These are phyloP conservation scores for Solanum clarkiae DNA, from an alignment of 257 asterid genomes.

Conservation along the genomic window DNA sequence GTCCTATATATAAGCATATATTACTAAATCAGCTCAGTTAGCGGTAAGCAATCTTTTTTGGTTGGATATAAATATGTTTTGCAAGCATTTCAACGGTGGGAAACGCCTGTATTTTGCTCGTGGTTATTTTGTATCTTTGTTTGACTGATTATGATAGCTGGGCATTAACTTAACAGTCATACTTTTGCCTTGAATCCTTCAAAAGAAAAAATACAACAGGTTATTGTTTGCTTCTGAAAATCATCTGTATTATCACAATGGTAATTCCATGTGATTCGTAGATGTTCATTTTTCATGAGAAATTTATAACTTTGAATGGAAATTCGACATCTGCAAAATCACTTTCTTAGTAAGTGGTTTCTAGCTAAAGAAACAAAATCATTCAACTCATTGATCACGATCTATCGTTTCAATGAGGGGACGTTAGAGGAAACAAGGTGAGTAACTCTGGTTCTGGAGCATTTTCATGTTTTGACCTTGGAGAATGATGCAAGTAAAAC, in stretches of 20 bases:
- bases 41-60: neutral
- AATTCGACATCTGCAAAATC: neutral
- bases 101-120: neutral
- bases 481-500: conserved; percentile 16
- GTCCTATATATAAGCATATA: neutral
- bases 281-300: neutral
- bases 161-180: neutral
- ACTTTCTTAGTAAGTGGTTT: neutral
- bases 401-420: neutral
- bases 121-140: neutral
- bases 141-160: neutral
- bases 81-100: neutral
- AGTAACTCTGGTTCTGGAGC: conserved; percentile 22
- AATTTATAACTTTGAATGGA: neutral
- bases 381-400: neutral
- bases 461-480: conserved; percentile 10
- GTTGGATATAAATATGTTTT: neutral
- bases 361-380: neutral
- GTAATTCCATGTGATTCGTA: neutral
- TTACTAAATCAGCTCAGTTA: neutral
- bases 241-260: neutral
- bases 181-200: neutral
- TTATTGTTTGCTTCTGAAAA: neutral
- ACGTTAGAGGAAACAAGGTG: conserved; percentile 20
- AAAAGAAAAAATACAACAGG: neutral